phyloP scores from a whole-genome alignment of 1,139 yeast species.

The Sugiyamaella pinicola region DNA sequence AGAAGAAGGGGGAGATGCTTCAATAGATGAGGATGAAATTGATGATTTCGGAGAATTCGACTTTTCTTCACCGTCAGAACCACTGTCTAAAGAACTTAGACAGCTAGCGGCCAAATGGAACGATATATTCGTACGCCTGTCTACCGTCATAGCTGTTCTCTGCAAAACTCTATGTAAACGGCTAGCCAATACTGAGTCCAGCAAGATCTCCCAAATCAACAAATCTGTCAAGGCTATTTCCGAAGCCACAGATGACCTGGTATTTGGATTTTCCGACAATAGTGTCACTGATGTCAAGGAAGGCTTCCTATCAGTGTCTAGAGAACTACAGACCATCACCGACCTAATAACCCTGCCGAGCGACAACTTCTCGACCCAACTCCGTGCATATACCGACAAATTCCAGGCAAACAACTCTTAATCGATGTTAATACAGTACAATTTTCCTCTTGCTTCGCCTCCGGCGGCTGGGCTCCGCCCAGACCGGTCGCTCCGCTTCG shows the following conservation, averaged over 20 bases:
- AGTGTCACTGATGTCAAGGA: slow-evolving; percentile 13
- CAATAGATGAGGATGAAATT: background rate
- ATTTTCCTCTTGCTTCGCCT: background rate
- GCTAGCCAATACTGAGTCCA: slow-evolving; percentile 7
- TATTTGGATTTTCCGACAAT: slow-evolving; percentile 8
- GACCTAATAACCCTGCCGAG: slow-evolving; percentile 2
- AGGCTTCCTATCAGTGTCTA: slow-evolving; percentile 4
- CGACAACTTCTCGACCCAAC: slow-evolving; percentile 15
- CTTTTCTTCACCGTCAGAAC: background rate
- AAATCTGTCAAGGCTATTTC: slow-evolving; percentile 1
- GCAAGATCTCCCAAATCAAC: slow-evolving; percentile 6
- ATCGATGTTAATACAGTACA: background rate
- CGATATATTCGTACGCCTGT: slow-evolving; percentile 1
- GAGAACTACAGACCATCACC: slow-evolving; percentile 7
- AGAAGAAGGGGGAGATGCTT: slow-evolving; percentile 8
- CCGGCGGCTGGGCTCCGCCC: slow-evolving; percentile 2
- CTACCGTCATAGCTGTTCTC: slow-evolving; percentile 5
- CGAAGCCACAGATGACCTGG: slow-evolving; percentile 16
- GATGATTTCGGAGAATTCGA: slow-evolving; percentile 16
- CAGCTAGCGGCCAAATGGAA: slow-evolving; percentile 10
- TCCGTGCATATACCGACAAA: slow-evolving; percentile 9
- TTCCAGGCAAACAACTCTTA: slow-evolving; percentile 1
- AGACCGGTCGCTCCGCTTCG: no score
- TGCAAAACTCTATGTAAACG: slow-evolving; percentile 11
- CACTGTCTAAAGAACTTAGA: slow-evolving; percentile 5